These are phyloP conservation scores for Thermoascus crustaceus DNA, from an alignment of 2,329 filamentous ascomycete species.

Conservation along the genomic window DNA sequence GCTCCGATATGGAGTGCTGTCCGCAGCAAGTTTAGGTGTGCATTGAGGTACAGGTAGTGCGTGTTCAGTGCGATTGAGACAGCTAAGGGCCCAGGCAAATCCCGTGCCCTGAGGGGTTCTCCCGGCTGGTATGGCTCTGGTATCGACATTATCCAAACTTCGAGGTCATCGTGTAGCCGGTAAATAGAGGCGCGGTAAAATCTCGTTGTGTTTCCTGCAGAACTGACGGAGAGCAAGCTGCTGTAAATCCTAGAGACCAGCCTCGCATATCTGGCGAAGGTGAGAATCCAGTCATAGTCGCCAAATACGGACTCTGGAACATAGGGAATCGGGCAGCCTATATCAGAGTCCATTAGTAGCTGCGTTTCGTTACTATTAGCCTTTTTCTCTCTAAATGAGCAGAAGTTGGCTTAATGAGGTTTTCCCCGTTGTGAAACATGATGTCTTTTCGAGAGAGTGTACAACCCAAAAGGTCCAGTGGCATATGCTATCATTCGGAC, in stretches of 20 bases:
- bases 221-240: conserved; percentile 23
- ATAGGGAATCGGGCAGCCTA: conserved; percentile 22
- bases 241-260: conserved; percentile 20
- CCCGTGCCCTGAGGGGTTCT: conserved; percentile 8
- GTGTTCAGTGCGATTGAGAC: conserved; percentile 14
- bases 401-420: conserved; percentile 18
- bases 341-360: conserved; percentile 26
- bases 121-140: conserved; percentile 18
- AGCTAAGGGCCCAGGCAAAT: conserved; percentile 7
- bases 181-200: conserved; percentile 12
- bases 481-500: conserved; percentile 7
- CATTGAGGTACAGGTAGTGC: conserved; percentile 20
- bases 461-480: conserved; percentile 28
- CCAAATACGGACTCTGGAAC: conserved; percentile 20
- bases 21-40: conserved; percentile 19
- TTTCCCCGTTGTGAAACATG: conserved; percentile 19
- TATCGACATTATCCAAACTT: conserved; percentile 19
- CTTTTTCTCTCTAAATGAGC: background rate
- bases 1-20: conserved; percentile 13
- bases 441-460: conserved; percentile 28
- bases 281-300: conserved; percentile 24
- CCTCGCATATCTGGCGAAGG: conserved; percentile 18
- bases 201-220: conserved; percentile 9
- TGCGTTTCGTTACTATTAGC: conserved; percentile 6
- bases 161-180: conserved; percentile 13